Conservation (phyloP, 2,329 filamentous ascomycete species). For the Diaporthe ampelina region DNA sequence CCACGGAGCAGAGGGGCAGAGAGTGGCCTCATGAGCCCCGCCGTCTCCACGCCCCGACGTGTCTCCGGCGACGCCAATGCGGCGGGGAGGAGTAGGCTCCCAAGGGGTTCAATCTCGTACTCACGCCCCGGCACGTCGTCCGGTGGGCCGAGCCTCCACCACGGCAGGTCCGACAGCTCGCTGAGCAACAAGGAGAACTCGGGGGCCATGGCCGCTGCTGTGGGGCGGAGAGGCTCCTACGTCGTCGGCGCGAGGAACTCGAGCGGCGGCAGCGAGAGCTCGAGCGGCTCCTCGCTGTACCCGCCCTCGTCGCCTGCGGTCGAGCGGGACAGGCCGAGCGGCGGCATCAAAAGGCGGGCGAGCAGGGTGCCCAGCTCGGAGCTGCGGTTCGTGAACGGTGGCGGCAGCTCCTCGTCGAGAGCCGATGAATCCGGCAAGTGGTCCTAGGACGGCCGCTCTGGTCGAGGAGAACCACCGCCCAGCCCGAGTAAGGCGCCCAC, state of each 20-base stretch:
- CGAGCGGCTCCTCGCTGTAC: slow-evolving; percentile 31
- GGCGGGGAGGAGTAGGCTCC: slow-evolving; percentile 47
- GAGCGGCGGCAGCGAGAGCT: slow-evolving; percentile 37
- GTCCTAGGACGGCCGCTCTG: slow-evolving; percentile 38
- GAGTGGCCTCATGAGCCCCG: slow-evolving; percentile 35
- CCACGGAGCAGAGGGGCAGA: slow-evolving; percentile 40
- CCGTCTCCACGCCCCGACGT: slow-evolving; percentile 34
- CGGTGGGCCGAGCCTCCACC: slow-evolving; percentile 43
- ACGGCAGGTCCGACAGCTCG: slow-evolving; percentile 45
- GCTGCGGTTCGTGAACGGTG: slow-evolving; percentile 35
- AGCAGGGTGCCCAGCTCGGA: slow-evolving; percentile 41
- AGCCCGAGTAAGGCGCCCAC: not conserved
- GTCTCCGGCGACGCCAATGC: slow-evolving; percentile 33
- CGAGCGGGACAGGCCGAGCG: slow-evolving; percentile 34
- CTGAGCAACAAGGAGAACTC: slow-evolving; percentile 48
- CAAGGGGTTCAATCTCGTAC: slow-evolving; percentile 48
- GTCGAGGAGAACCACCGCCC: not conserved
- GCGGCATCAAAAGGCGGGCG: slow-evolving; percentile 39
- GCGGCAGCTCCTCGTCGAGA: slow-evolving; percentile 25
- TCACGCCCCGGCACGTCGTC: slow-evolving; percentile 45
- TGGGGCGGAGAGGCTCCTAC: slow-evolving; percentile 34
- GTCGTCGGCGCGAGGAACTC: slow-evolving; percentile 34
- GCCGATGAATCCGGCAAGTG: slow-evolving; percentile 39
- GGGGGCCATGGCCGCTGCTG: not conserved
- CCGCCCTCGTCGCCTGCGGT: slow-evolving; percentile 39